Percentiles rank a stretch among this genome's conserved stretches.
Evolutionary conservation across 2,329 filamentous ascomycete genomes (phyloP).

Genomic region (Coleophoma cylindrospora): DNA sequence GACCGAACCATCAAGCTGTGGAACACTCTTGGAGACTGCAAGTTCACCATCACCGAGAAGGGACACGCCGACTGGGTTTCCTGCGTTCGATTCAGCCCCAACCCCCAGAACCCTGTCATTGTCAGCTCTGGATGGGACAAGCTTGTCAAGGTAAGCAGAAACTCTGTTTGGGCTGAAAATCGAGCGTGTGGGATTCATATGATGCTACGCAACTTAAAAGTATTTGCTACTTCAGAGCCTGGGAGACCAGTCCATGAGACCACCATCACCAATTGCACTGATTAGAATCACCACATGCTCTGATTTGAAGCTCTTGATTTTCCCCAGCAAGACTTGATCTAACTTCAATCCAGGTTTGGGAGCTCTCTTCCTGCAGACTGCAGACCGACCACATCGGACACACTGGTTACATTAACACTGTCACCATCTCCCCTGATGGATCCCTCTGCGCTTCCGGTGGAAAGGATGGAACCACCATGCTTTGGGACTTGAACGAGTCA

Average conservation of each 20-base stretch:
- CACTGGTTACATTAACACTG: constrained; percentile 99
- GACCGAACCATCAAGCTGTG: constrained; percentile 99
- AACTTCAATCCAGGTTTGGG: constrained; percentile 72
- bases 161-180: constrained; percentile 13
- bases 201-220: constrained; percentile 88
- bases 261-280: constrained; percentile 87
- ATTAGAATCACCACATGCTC: constrained; percentile 35
- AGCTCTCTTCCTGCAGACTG: constrained; percentile 97
- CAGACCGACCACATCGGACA: constrained; percentile 99
- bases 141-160: constrained; percentile 90
- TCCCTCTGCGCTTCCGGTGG: constrained; percentile 98
- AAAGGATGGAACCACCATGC: constrained; percentile 99
- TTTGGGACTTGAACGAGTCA: constrained; percentile 99
- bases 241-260: constrained; percentile 85
- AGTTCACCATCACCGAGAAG: constrained; percentile 99
- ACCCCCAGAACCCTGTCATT: constrained; percentile 99
- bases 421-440: constrained; percentile 99
- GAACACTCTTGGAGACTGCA: constrained; percentile 99
- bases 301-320: constrained; percentile 2
- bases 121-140: constrained; percentile 99
- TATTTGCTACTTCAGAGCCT: constrained; percentile 99
- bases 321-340: background rate
- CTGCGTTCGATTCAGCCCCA: constrained; percentile 98
- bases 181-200: constrained; percentile 48
- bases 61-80: constrained; percentile 99